Conservation (phyloP, 1,284 basidiomycete genomes). For the Pseudozyma hubeiensis region DNA sequence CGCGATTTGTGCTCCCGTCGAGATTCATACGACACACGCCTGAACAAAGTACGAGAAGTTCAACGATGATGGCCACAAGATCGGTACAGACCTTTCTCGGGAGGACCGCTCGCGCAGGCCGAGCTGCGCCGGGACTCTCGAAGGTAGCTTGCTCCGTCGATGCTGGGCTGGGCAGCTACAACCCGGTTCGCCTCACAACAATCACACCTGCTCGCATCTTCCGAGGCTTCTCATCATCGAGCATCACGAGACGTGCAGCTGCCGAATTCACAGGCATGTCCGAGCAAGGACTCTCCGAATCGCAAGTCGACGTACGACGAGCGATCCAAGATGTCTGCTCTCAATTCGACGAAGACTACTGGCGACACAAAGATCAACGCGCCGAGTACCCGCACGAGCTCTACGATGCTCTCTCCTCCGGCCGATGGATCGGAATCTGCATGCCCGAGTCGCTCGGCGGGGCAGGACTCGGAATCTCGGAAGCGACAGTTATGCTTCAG, state of each 20-base stretch:
- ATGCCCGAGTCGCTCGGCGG: slow-evolving; percentile 64
- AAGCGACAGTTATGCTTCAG: slow-evolving; percentile 70
- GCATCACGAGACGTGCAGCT: neutral
- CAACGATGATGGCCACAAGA: slow-evolving; percentile 7
- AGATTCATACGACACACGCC: too few species aligned
- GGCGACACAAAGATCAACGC: slow-evolving; percentile 43
- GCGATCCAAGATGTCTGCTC: slow-evolving; percentile 40
- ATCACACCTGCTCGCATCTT: too few species aligned
- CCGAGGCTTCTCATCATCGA: slow-evolving; percentile 7
- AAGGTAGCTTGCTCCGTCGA: neutral
- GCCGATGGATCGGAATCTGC: slow-evolving; percentile 53
- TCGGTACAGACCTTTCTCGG: slow-evolving; percentile 1
- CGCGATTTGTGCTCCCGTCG: neutral
- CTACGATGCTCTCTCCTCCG: slow-evolving; percentile 41
- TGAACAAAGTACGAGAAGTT: too few species aligned
- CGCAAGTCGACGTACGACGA: slow-evolving; percentile 49
- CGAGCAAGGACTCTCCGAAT: slow-evolving; percentile 48
- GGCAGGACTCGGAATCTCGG: slow-evolving; percentile 67
- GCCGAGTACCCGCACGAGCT: slow-evolving; percentile 56
- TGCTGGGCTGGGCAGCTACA: neutral
- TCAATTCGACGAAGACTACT: slow-evolving; percentile 51
- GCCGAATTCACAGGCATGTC: slow-evolving; percentile 43
- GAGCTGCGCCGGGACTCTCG: neutral
- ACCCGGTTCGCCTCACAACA: neutral
- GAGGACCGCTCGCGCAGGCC: neutral